phyloP scores from a whole-genome alignment of 768 basidiomycete genomes.

The Pholiota conissans region DNA sequence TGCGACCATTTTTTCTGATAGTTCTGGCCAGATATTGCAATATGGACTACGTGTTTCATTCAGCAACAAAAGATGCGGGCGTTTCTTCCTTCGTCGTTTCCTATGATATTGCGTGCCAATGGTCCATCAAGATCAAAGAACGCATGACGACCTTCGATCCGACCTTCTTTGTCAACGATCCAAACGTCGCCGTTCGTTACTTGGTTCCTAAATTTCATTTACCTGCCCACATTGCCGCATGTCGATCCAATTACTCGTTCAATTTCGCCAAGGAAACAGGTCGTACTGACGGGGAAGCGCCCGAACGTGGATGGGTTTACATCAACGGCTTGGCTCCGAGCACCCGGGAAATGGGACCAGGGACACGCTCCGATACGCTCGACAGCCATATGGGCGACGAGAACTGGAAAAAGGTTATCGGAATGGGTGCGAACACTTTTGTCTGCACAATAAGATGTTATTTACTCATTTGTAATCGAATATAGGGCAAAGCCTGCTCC shows the following conservation, averaged over 20 bases:
- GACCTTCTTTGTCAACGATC: background rate
- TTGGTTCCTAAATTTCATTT: conserved; percentile 30
- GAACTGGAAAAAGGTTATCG: conserved; percentile 25
- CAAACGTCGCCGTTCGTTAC: background rate
- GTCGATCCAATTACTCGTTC: conserved; percentile 21
- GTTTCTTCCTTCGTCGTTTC: conserved; percentile 12
- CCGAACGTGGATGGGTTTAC: conserved; percentile 31
- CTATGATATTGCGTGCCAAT: conserved; percentile 31
- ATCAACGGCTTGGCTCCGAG: conserved; percentile 26
- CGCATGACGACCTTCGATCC: conserved; percentile 11
- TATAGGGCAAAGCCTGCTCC: background rate
- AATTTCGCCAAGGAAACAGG: conserved; percentile 23
- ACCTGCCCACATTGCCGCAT: conserved; percentile 20
- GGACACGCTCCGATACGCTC: conserved; percentile 24
- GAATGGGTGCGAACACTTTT: conserved; percentile 10
- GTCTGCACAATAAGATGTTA: no score
- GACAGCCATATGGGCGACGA: conserved; percentile 27
- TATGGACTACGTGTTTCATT: background rate
- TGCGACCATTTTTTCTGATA: background rate
- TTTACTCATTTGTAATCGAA: no score
- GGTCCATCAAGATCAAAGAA: conserved; percentile 15
- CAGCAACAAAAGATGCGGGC: background rate
- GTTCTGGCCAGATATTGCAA: background rate
- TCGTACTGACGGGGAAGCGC: conserved; percentile 32
- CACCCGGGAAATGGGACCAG: conserved; percentile 34